Evolutionary conservation across 2,329 filamentous ascomycete species (phyloP).

Genomic region (Aspergillus aculeatinus): DNA sequence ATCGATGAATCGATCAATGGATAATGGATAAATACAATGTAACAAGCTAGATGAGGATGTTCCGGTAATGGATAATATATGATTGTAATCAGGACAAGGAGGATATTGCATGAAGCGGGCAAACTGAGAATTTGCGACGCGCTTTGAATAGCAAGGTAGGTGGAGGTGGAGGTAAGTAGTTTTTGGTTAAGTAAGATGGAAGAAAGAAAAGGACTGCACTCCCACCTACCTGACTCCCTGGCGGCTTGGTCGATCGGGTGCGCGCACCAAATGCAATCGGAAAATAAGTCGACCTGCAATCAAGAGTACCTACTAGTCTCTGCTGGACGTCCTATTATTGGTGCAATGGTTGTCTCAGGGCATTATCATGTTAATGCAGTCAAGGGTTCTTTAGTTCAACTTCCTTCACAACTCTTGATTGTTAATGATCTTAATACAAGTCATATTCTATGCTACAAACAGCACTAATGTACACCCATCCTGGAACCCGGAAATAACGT

Average conservation of each 20-base stretch:
- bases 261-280: slow-evolving; percentile 5
- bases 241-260: slow-evolving; percentile 13
- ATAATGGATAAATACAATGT: not conserved
- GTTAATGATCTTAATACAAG: slow-evolving; percentile 17
- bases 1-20: too few relatives aligned
- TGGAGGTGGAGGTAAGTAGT: slow-evolving; percentile 3
- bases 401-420: not conserved
- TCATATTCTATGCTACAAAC: slow-evolving; percentile 28
- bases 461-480: slow-evolving; percentile 22
- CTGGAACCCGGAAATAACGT: not conserved
- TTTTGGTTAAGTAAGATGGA: slow-evolving; percentile 1
- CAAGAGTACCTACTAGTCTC: not conserved
- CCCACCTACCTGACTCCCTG: slow-evolving; percentile 17
- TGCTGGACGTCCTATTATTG: not conserved
- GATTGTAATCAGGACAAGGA: not conserved
- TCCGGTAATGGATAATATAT: slow-evolving; percentile 2
- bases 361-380: not conserved
- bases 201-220: slow-evolving; percentile 19
- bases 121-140: not conserved
- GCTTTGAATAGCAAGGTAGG: not conserved
- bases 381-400: not conserved
- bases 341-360: not conserved
- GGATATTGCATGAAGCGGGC: not conserved
- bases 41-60: not conserved
- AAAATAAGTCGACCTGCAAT: not conserved